Percentiles rank a stretch among this genome's conserved stretches.
These are phyloP conservation scores for Acidomyces sp. DNA, from an alignment of 495 filamentous ascomycete genomes.

Conservation along the genomic window DNA sequence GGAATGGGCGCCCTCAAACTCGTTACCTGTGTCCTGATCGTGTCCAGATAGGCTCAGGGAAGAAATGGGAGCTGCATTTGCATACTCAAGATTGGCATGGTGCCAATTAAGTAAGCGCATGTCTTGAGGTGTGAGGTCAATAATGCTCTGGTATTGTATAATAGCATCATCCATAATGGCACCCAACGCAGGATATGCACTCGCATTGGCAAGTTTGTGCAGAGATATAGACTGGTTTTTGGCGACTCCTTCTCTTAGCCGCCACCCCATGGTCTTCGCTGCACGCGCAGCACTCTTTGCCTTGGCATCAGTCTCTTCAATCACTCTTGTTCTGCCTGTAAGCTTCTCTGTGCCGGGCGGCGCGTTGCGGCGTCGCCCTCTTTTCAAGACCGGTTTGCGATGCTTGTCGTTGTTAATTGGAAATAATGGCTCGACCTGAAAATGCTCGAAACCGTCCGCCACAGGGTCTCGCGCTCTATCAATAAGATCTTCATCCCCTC, in stretches of 20 bases:
- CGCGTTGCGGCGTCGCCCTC: constrained; percentile 19
- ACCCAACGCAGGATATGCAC: constrained; percentile 59
- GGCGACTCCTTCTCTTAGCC: constrained; percentile 50
- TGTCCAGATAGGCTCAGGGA: constrained; percentile 81
- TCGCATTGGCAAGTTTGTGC: constrained; percentile 47
- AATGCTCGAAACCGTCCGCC: constrained; percentile 57
- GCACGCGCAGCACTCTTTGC: constrained; percentile 37
- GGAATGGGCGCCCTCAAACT: constrained; percentile 88
- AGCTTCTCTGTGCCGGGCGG: constrained; percentile 32
- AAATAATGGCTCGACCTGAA: constrained; percentile 51
- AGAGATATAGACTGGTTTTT: constrained; percentile 59
- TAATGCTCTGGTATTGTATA: constrained; percentile 67
- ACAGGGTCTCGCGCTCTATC: constrained; percentile 67
- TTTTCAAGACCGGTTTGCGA: constrained; percentile 18
- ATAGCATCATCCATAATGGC: constrained; percentile 82
- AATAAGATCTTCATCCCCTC: constrained; percentile 76
- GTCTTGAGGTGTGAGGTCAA: constrained; percentile 73
- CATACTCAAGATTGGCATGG: constrained; percentile 94
- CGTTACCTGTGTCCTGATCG: constrained; percentile 95
- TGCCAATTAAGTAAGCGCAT: constrained; percentile 94
- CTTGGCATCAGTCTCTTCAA: constrained; percentile 31
- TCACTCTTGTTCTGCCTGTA: constrained; percentile 30
- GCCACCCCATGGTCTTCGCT: constrained; percentile 70
- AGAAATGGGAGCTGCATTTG: constrained; percentile 77
- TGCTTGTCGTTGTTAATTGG: constrained; percentile 28